Conservation (phyloP, 495 filamentous ascomycete genomes). For the Pyrenula aspistea region DNA sequence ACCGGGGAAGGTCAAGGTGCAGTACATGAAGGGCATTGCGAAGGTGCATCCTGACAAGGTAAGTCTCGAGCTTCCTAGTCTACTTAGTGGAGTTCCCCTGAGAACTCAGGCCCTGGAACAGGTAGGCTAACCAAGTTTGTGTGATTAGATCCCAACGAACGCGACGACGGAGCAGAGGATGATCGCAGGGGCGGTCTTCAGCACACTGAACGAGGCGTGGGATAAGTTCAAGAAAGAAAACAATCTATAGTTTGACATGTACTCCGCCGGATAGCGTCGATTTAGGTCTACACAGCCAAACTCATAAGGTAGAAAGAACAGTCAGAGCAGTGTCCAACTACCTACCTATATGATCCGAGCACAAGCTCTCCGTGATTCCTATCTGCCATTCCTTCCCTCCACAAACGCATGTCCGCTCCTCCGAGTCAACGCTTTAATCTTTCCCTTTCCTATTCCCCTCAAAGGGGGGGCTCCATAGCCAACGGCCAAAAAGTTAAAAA, state of each 20-base stretch:
- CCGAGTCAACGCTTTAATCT: too few species aligned
- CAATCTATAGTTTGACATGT: not conserved
- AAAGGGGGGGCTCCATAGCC: too few species aligned
- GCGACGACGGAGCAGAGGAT: slow-evolving; percentile 91
- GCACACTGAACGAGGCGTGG: slow-evolving; percentile 92
- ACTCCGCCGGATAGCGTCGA: too few species aligned
- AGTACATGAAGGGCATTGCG: slow-evolving; percentile 97
- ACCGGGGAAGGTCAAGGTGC: slow-evolving; percentile 85
- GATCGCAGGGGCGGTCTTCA: slow-evolving; percentile 85
- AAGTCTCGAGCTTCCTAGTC: slow-evolving; percentile 19
- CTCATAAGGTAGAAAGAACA: too few species aligned
- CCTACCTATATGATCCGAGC: too few species aligned
- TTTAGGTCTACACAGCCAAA: too few species aligned
- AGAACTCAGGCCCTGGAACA: slow-evolving; percentile 6
- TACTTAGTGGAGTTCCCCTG: slow-evolving; percentile 1
- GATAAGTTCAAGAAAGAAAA: slow-evolving; percentile 85
- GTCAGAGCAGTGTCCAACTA: too few species aligned
- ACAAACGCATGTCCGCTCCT: too few species aligned
- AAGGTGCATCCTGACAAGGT: slow-evolving; percentile 99
- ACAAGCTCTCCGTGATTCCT: too few species aligned
- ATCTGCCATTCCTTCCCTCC: too few species aligned
- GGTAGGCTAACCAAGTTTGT: slow-evolving; percentile 2
- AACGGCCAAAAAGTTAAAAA: too few species aligned
- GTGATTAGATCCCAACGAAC: slow-evolving; percentile 60
- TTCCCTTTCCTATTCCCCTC: too few species aligned